Conservation (phyloP, 257 asterid species). For the Lavandula angustifolia region DNA sequence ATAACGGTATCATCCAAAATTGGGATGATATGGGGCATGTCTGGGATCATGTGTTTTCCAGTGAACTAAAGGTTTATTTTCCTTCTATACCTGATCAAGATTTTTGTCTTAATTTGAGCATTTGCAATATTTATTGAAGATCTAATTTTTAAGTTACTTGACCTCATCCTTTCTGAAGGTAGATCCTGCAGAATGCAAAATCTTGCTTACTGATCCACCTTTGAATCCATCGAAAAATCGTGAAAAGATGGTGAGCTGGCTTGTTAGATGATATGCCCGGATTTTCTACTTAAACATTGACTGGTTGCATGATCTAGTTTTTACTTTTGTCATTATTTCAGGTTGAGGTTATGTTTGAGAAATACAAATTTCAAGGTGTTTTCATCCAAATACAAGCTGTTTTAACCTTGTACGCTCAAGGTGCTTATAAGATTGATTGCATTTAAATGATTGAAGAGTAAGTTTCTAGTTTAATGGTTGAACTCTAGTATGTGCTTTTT, state of each 20-base stretch:
- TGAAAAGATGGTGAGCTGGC: slow-evolving; percentile 75
- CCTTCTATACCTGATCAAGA: slow-evolving; percentile 20
- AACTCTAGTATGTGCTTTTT: slow-evolving; percentile 29
- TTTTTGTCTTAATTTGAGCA: background rate
- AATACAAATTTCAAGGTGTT: slow-evolving; percentile 84
- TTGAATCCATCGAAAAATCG: slow-evolving; percentile 93
- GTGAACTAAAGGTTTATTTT: slow-evolving; percentile 75
- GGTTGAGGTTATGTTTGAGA: slow-evolving; percentile 98
- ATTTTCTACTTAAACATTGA: slow-evolving; percentile 20
- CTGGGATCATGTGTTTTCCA: slow-evolving; percentile 96
- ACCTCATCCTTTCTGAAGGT: slow-evolving; percentile 55
- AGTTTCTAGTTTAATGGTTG: slow-evolving; percentile 18
- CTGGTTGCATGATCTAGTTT: slow-evolving; percentile 24
- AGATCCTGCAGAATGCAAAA: slow-evolving; percentile 88
- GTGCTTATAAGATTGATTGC: slow-evolving; percentile 50
- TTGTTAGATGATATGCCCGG: slow-evolving; percentile 10
- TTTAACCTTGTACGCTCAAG: slow-evolving; percentile 95
- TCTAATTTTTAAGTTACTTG: slow-evolving; percentile 30
- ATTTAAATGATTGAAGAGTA: slow-evolving; percentile 28
- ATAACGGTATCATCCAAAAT: slow-evolving; percentile 93
- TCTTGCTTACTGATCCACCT: slow-evolving; percentile 96
- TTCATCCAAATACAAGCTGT: slow-evolving; percentile 97
- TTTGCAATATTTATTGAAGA: slow-evolving; percentile 13
- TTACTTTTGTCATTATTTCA: slow-evolving; percentile 36
- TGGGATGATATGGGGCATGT: slow-evolving; percentile 98